Conservation (phyloP, 495 filamentous ascomycete genomes). For the Penicillium parvum region DNA sequence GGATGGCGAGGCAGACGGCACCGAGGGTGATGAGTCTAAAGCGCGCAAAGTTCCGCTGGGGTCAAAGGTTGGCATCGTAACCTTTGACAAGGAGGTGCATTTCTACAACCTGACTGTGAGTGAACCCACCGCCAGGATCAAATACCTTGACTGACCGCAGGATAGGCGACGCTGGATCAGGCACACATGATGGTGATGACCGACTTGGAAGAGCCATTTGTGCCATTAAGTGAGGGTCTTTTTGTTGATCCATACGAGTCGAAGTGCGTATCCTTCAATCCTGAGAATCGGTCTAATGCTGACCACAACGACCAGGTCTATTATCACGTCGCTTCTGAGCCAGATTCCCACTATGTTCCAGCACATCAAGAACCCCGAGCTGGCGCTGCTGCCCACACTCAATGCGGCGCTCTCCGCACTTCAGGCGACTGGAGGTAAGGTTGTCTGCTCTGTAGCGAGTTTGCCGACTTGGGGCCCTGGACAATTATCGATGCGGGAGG, state of each 20-base stretch:
- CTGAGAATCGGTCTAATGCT: constrained; percentile 3
- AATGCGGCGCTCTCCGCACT: constrained; percentile 78
- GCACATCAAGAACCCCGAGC: constrained; percentile 80
- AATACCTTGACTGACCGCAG: constrained; percentile 19
- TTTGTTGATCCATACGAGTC: constrained; percentile 97
- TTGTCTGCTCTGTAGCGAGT: constrained; percentile 78
- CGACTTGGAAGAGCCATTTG: constrained; percentile 94
- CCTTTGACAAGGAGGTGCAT: constrained; percentile 91
- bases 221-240: constrained; percentile 83
- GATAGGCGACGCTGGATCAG: constrained; percentile 68
- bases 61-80: constrained; percentile 89
- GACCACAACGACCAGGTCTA: constrained; percentile 42
- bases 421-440: constrained; percentile 82
- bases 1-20: constrained; percentile 44
- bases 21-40: constrained; percentile 46
- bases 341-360: constrained; percentile 81
- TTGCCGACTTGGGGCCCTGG: constrained; percentile 90
- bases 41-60: constrained; percentile 65
- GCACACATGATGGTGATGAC: constrained; percentile 99
- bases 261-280: constrained; percentile 46
- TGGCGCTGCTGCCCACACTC: constrained; percentile 77
- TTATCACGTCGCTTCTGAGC: constrained; percentile 79
- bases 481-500: constrained; percentile 75
- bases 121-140: constrained; percentile 8
- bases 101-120: constrained; percentile 91